Conservation (phyloP, 768 basidiomycete genomes). For the Hypsizygus marmoreus region DNA sequence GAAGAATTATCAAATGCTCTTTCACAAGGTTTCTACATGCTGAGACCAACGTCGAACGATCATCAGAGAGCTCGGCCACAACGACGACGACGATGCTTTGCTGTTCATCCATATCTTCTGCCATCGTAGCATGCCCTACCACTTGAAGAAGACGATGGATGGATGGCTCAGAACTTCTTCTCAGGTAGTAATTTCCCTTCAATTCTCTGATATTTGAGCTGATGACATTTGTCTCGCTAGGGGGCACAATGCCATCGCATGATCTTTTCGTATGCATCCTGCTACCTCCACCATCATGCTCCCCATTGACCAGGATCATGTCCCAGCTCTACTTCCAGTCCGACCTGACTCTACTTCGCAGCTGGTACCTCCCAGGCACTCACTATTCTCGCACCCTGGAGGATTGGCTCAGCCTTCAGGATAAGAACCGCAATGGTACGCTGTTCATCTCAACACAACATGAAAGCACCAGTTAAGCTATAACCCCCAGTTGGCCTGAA, state of each 20-base stretch:
- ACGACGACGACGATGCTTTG: constrained; percentile 41
- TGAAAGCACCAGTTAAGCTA: neutral
- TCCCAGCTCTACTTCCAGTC: constrained; percentile 64
- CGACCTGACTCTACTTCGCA: constrained; percentile 57
- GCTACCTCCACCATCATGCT: neutral
- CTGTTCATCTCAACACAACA: neutral
- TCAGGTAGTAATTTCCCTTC: constrained; percentile 37
- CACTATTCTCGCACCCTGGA: constrained; percentile 69
- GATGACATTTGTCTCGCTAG: constrained; percentile 23
- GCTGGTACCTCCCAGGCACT: constrained; percentile 63
- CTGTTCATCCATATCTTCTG: constrained; percentile 76
- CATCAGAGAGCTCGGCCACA: constrained; percentile 52
- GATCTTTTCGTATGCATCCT: constrained; percentile 49
- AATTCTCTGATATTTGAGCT: neutral
- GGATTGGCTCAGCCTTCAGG: constrained; percentile 64
- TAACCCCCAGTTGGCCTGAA: constrained; percentile 39
- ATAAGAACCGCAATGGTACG: constrained; percentile 46
- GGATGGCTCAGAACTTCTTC: constrained; percentile 79
- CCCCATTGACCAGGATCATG: neutral
- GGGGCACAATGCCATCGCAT: constrained; percentile 75
- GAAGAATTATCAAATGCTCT: constrained; percentile 68
- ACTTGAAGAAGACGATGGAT: constrained; percentile 71
- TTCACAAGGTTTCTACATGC: constrained; percentile 65
- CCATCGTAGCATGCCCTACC: constrained; percentile 62
- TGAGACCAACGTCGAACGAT: constrained; percentile 52